Evolutionary conservation across 2,329 filamentous ascomycete genomes (phyloP).

Genomic region (Nothophaeocryptopus gaeumannii): DNA sequence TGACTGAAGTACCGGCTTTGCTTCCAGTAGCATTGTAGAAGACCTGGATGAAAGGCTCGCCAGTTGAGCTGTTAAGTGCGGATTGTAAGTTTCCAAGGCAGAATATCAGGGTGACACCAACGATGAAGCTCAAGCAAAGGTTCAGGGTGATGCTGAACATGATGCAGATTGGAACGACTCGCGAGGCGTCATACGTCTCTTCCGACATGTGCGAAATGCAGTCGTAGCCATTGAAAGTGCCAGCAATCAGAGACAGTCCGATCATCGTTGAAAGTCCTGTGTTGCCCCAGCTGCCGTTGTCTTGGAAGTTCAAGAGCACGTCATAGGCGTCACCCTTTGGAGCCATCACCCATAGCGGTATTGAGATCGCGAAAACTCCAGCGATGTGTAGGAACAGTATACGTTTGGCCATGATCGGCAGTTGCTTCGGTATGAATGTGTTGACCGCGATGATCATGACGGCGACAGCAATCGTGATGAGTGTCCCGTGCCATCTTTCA

Average conservation of each 20-base stretch:
- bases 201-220: slow-evolving; percentile 29
- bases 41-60: slow-evolving; percentile 27
- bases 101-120: slow-evolving; percentile 22
- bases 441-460: slow-evolving; percentile 42
- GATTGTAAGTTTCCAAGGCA: neutral
- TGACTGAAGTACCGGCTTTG: slow-evolving; percentile 29
- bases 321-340: slow-evolving; percentile 41
- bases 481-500: slow-evolving; percentile 48
- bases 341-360: slow-evolving; percentile 45
- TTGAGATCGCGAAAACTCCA: slow-evolving; percentile 53
- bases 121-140: slow-evolving; percentile 23
- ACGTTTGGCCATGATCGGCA: slow-evolving; percentile 49
- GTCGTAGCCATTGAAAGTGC: slow-evolving; percentile 26
- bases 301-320: slow-evolving; percentile 50
- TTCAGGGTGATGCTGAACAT: slow-evolving; percentile 23
- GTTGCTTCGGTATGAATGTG: slow-evolving; percentile 40
- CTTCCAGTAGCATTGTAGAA: slow-evolving; percentile 35
- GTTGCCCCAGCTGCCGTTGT: slow-evolving; percentile 46
- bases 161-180: slow-evolving; percentile 24
- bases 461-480: slow-evolving; percentile 47
- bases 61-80: neutral
- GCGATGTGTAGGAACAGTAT: slow-evolving; percentile 52
- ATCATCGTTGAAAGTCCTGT: slow-evolving; percentile 44
- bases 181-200: slow-evolving; percentile 27
- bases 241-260: slow-evolving; percentile 36